Evolutionary conservation across 176 grass and related monocot species (phyloP).

Genomic region (Carex littledalei): DNA sequence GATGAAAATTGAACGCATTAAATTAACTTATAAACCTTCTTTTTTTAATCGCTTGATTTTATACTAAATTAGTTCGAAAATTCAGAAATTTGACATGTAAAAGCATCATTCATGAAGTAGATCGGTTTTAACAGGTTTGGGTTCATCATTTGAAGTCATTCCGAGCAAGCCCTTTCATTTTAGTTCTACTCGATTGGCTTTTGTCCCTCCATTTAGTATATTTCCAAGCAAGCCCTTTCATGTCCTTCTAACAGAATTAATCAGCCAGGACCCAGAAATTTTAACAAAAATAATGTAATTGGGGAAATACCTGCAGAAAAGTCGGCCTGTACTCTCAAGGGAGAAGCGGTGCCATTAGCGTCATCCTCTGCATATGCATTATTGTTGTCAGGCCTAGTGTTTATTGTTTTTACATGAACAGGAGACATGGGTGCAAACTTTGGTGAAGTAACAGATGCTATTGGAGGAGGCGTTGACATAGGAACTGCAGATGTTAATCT

Average conservation of each 20-base stretch:
- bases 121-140: too few relatives aligned
- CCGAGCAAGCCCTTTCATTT: too few relatives aligned
- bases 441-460: conserved; percentile 75
- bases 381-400: conserved; percentile 34
- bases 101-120: too few relatives aligned
- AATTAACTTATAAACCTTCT: too few relatives aligned
- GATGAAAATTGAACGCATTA: too few relatives aligned
- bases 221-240: background rate
- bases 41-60: too few relatives aligned
- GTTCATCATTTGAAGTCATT: too few relatives aligned
- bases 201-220: background rate
- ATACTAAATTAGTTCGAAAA: too few relatives aligned
- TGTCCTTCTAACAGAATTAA: background rate
- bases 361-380: conserved; percentile 36
- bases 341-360: conserved; percentile 14
- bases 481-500: conserved; percentile 83
- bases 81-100: too few relatives aligned
- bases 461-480: conserved; percentile 82
- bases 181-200: too few relatives aligned
- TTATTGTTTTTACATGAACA: conserved; percentile 68
- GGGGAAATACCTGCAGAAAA: conserved; percentile 48
- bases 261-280: background rate
- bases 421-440: conserved; percentile 87
- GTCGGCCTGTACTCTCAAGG: conserved; percentile 51
- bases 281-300: background rate